phyloP scores from a whole-genome alignment of 1,139 yeast genomes.

The Nematodospora anomalae region DNA sequence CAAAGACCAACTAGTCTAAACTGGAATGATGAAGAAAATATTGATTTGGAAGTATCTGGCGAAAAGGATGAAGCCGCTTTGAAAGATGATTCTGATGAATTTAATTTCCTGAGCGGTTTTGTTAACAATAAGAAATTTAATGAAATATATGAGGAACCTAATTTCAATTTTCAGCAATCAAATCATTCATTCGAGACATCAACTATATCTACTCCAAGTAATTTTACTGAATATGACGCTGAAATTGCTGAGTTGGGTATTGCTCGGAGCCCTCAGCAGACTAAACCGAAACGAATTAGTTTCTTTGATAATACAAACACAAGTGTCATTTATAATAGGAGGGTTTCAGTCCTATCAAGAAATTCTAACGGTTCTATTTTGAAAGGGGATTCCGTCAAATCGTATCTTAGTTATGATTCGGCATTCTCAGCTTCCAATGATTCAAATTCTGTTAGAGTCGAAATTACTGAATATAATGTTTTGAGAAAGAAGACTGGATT shows the following conservation, averaged over 20 bases:
- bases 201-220: conserved; percentile 42
- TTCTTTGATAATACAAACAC: conserved; percentile 22
- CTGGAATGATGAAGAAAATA: conserved; percentile 43
- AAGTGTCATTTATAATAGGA: conserved; percentile 14
- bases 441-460: conserved; percentile 19
- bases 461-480: conserved; percentile 14
- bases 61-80: conserved; percentile 9
- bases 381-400: conserved; percentile 42
- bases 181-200: conserved; percentile 26
- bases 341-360: conserved; percentile 23
- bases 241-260: conserved; percentile 49
- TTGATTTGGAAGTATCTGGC: conserved; percentile 23
- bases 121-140: conserved; percentile 1
- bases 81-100: conserved; percentile 12
- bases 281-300: conserved; percentile 25
- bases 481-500: conserved; percentile 41
- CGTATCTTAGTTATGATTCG: conserved; percentile 58
- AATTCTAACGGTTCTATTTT: conserved; percentile 26
- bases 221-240: conserved; percentile 41
- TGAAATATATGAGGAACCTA: conserved; percentile 17
- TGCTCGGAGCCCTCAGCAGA: conserved; percentile 41
- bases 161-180: conserved; percentile 14
- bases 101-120: conserved; percentile 8
- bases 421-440: conserved; percentile 44
- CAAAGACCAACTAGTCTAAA: conserved; percentile 45